A percentile compares a stretch with the other conserved stretches of the same genome.
These are phyloP conservation scores for Drechslera avenae DNA, from an alignment of 2,329 filamentous ascomycete genomes.

Conservation along the genomic window DNA sequence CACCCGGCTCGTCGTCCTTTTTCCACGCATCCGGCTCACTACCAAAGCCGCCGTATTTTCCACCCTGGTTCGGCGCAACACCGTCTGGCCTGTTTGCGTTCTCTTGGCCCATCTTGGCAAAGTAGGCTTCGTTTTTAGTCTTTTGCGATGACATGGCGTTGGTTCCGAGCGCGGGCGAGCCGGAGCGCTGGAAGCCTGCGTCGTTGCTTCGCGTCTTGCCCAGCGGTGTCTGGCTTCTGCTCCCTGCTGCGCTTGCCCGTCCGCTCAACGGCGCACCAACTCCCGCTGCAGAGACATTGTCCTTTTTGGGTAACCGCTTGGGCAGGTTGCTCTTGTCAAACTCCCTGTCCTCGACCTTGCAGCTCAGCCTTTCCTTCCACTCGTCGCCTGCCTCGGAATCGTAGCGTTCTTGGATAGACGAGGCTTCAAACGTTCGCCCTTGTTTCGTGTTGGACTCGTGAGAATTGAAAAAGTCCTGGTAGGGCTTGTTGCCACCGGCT, in stretches of 20 bases:
- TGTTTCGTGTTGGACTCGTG: slow-evolving; percentile 54
- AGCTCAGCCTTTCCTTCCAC: slow-evolving; percentile 87
- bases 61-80: slow-evolving; percentile 85
- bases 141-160: slow-evolving; percentile 54
- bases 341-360: slow-evolving; percentile 85
- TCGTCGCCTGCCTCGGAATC: slow-evolving; percentile 89
- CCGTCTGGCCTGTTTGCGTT: slow-evolving; percentile 77
- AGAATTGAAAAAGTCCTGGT: slow-evolving; percentile 82
- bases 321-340: slow-evolving; percentile 75
- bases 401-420: slow-evolving; percentile 88
- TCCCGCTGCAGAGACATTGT: slow-evolving; percentile 28
- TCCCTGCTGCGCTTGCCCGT: slow-evolving; percentile 42
- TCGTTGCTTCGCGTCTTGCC: slow-evolving; percentile 44
- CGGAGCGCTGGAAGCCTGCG: slow-evolving; percentile 37
- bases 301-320: slow-evolving; percentile 49
- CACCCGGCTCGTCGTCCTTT: slow-evolving; percentile 49
- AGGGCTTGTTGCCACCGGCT: slow-evolving; percentile 84
- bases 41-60: slow-evolving; percentile 91
- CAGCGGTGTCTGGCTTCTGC: slow-evolving; percentile 49
- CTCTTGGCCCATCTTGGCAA: slow-evolving; percentile 79
- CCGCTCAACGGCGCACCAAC: slow-evolving; percentile 39
- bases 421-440: slow-evolving; percentile 73
- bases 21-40: slow-evolving; percentile 67
- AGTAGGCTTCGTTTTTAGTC: slow-evolving; percentile 81
- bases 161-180: slow-evolving; percentile 48